Evolutionary conservation across 148 eudicot genomes (phyloP).

Genomic region (Pouteria glomerata): DNA sequence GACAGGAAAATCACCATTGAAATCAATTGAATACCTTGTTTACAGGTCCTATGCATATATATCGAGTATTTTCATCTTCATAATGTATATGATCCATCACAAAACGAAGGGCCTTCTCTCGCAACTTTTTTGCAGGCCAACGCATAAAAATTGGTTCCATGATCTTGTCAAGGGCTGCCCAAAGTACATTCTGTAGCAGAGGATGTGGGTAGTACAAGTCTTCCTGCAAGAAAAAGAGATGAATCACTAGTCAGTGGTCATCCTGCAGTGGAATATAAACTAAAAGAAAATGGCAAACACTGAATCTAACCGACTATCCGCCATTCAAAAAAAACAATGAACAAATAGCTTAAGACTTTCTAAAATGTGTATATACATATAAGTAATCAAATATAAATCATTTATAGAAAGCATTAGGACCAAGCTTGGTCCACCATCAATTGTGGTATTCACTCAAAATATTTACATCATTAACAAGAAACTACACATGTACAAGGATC

Average conservation of each 20-base stretch:
- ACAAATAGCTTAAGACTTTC: neutral
- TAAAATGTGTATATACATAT: neutral
- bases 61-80: conserved; percentile 96
- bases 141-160: conserved; percentile 75
- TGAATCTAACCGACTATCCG: neutral
- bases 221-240: conserved; percentile 54
- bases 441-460: neutral
- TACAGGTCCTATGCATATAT: conserved; percentile 94
- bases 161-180: conserved; percentile 75
- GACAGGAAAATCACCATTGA: neutral
- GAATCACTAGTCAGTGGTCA: neutral
- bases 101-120: conserved; percentile 73
- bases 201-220: conserved; percentile 98
- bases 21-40: conserved; percentile 56
- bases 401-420: neutral
- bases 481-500: neutral
- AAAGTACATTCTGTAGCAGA: conserved; percentile 74
- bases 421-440: neutral
- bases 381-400: neutral
- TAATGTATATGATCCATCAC: conserved; percentile 95
- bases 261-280: neutral
- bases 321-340: neutral
- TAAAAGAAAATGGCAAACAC: neutral
- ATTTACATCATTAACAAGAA: neutral
- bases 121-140: conserved; percentile 86